Evolutionary conservation across 2,329 filamentous ascomycete genomes (phyloP).

Genomic region (Epichloe uncinata): DNA sequence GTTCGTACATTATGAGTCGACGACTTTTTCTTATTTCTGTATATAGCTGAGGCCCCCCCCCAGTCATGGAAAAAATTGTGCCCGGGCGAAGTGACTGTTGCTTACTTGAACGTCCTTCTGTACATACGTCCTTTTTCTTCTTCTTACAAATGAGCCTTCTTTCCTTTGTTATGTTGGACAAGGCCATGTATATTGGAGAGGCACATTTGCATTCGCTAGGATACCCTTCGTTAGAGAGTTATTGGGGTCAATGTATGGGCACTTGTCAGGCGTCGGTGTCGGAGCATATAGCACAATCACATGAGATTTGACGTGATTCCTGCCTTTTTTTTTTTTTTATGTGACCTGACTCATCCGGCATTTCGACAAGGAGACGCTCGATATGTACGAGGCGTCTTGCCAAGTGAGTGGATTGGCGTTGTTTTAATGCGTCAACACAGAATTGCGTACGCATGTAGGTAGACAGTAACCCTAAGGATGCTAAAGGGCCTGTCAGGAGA

Average conservation of each 20-base stretch:
- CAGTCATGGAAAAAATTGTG: too few species aligned
- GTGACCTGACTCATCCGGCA: neutral
- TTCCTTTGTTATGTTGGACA: neutral
- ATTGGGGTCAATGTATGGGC: slow-evolving; percentile 6
- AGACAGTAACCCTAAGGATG: too few species aligned
- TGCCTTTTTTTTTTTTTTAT: neutral
- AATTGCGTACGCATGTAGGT: too few species aligned
- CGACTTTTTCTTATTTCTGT: neutral
- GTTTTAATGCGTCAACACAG: too few species aligned
- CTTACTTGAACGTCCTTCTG: neutral
- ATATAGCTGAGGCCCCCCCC: neutral
- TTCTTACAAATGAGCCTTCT: slow-evolving; percentile 1
- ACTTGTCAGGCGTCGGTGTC: slow-evolving; percentile 14
- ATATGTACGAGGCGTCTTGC: too few species aligned
- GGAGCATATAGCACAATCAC: slow-evolving; percentile 7
- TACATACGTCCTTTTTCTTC: slow-evolving; percentile 7
- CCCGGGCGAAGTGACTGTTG: neutral
- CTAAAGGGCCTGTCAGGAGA: too few species aligned
- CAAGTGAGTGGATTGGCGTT: too few species aligned
- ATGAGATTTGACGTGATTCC: neutral
- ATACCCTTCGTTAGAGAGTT: slow-evolving; percentile 21
- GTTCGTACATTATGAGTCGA: slow-evolving; percentile 5
- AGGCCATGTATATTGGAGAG: slow-evolving; percentile 9
- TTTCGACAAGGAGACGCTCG: neutral
- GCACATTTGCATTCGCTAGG: slow-evolving; percentile 14